phyloP scores from a whole-genome alignment of 2,329 filamentous ascomycete species.

The Septoria linicola region DNA sequence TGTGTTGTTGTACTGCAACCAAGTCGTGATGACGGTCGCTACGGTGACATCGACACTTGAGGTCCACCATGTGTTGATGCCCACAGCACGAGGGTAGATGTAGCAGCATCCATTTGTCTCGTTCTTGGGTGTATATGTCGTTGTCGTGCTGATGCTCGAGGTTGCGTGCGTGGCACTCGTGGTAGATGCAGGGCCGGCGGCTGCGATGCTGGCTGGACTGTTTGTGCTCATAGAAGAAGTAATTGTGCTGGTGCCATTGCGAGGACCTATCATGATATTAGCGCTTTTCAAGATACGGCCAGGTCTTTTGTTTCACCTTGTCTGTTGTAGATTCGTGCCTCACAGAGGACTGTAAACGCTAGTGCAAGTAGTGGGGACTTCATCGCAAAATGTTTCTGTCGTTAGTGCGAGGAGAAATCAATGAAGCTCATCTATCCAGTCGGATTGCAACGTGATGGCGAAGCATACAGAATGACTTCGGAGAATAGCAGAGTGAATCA shows the following conservation, averaged over 20 bases:
- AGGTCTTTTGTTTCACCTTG: slow-evolving; percentile 1
- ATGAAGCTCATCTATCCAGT: neutral
- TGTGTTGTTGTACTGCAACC: slow-evolving; percentile 18
- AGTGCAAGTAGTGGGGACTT: slow-evolving; percentile 9
- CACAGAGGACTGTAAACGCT: neutral
- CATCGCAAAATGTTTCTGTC: neutral
- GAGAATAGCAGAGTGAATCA: neutral
- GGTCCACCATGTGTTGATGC: slow-evolving; percentile 18
- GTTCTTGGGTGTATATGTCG: neutral
- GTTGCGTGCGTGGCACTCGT: slow-evolving; percentile 1
- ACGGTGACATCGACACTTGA: slow-evolving; percentile 14
- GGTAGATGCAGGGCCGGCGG: neutral
- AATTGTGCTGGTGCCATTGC: neutral
- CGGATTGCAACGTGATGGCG: no score
- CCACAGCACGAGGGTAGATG: slow-evolving; percentile 12
- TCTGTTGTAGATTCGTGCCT: slow-evolving; percentile 3
- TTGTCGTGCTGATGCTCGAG: neutral
- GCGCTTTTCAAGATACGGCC: neutral
- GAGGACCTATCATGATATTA: neutral
- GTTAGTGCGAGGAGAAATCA: neutral
- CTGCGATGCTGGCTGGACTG: slow-evolving; percentile 1
- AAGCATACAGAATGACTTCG: no score
- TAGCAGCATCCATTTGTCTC: slow-evolving; percentile 15
- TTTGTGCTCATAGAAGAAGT: neutral
- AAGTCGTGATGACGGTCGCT: slow-evolving; percentile 15